These are phyloP conservation scores for Candida krabiensis DNA, from an alignment of 805 yeast species.

Conservation along the genomic window DNA sequence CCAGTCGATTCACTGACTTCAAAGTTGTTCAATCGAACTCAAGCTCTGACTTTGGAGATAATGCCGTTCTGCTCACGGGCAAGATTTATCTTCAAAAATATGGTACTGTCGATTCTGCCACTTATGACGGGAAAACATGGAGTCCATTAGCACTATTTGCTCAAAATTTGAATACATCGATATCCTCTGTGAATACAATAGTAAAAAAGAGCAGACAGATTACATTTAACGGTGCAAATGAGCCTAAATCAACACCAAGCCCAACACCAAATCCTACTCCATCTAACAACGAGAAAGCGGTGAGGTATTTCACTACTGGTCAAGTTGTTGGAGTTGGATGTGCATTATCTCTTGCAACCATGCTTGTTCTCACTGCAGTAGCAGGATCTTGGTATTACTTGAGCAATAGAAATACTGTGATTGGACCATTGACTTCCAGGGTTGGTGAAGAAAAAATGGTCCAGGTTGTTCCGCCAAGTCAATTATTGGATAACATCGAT, in stretches of 20 bases:
- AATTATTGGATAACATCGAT: conserved; percentile 34
- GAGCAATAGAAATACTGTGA: conserved; percentile 39
- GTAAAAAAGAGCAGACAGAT: conserved; percentile 40
- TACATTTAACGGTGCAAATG: conserved; percentile 25
- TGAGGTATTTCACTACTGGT: conserved; percentile 45
- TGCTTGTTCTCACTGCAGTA: conserved; percentile 37
- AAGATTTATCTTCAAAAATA: conserved; percentile 44
- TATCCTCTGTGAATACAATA: conserved; percentile 29
- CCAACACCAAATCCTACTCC: conserved; percentile 9
- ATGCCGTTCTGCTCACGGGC: conserved; percentile 61
- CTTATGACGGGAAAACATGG: conserved; percentile 69
- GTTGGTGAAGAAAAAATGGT: conserved; percentile 63
- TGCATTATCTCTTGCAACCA: conserved; percentile 62
- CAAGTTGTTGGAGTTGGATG: conserved; percentile 67
- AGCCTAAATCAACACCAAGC: conserved; percentile 8
- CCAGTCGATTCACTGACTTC: conserved; percentile 44
- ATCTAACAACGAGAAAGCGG: conserved; percentile 1
- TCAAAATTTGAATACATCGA: conserved; percentile 22
- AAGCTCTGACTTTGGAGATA: conserved; percentile 41
- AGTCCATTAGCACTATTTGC: conserved; percentile 57
- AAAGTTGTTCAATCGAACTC: conserved; percentile 31
- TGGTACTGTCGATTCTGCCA: conserved; percentile 62
- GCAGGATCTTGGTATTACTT: conserved; percentile 39
- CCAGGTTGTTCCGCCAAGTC: conserved; percentile 61
- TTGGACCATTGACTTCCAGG: conserved; percentile 50